These are phyloP conservation scores for Cladophialophora chaetospira DNA, from an alignment of 2,329 filamentous ascomycete species.

Conservation along the genomic window DNA sequence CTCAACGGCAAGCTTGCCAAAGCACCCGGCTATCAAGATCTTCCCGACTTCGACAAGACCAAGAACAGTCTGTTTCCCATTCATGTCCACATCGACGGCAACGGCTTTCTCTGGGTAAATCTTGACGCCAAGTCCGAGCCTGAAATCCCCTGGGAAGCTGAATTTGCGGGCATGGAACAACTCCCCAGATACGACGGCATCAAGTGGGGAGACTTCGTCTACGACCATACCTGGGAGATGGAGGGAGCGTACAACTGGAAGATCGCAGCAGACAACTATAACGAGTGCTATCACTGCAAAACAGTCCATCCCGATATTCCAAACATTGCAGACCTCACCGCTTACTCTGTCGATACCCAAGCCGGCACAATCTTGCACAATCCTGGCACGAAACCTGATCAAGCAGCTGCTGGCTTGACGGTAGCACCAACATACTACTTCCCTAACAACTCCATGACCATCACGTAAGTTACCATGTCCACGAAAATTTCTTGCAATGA, in stretches of 20 bases:
- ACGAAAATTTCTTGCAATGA: background rate
- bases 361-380: constrained; percentile 57
- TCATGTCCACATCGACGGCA: constrained; percentile 26
- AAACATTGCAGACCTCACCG: constrained; percentile 55
- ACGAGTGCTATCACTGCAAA: constrained; percentile 57
- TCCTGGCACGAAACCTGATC: constrained; percentile 34
- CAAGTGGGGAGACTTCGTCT: constrained; percentile 57
- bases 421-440: constrained; percentile 41
- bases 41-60: constrained; percentile 59
- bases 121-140: constrained; percentile 21
- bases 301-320: constrained; percentile 60
- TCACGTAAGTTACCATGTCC: constrained; percentile 34
- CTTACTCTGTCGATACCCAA: constrained; percentile 56
- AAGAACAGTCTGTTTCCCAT: constrained; percentile 55
- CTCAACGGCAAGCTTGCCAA: constrained; percentile 61
- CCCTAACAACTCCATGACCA: constrained; percentile 40
- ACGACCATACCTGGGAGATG: constrained; percentile 61
- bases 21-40: constrained; percentile 59
- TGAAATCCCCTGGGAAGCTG: constrained; percentile 55
- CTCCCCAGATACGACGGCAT: constrained; percentile 50
- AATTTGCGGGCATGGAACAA: constrained; percentile 53
- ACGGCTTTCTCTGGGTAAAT: constrained; percentile 31
- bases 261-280: constrained; percentile 64
- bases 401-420: constrained; percentile 18
- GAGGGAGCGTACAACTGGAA: constrained; percentile 63